Conservation (phyloP, 2,329 filamentous ascomycete species). For the Periconia sp. region DNA sequence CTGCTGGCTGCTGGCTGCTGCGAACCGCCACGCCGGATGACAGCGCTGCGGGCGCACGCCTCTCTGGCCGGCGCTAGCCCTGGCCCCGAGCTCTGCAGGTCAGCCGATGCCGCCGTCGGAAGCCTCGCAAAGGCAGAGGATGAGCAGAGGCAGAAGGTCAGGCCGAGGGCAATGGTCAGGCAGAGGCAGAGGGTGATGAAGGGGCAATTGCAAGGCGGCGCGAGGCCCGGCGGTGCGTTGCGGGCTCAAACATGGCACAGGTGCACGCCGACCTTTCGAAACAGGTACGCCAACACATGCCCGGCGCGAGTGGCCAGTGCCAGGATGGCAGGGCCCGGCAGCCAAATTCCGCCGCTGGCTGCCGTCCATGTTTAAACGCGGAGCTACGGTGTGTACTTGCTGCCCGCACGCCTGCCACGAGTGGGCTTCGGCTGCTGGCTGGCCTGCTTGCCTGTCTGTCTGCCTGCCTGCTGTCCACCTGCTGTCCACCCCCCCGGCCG, state of each 20-base stretch:
- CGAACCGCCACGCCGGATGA: slow-evolving; percentile 39
- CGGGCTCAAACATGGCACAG: slow-evolving; percentile 32
- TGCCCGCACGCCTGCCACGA: slow-evolving; percentile 32
- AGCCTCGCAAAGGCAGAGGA: not conserved
- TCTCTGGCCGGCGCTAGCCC: slow-evolving; percentile 21
- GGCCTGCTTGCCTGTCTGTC: too few relatives aligned
- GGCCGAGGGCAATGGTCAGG: slow-evolving; percentile 7
- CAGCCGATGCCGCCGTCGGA: slow-evolving; percentile 16
- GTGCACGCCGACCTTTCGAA: slow-evolving; percentile 31
- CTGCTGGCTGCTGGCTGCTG: too few relatives aligned
- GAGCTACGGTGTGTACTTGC: slow-evolving; percentile 30
- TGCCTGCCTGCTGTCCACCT: too few relatives aligned
- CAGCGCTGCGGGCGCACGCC: slow-evolving; percentile 34
- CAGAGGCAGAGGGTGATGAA: not conserved
- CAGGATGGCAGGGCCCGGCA: slow-evolving; percentile 31
- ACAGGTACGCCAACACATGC: slow-evolving; percentile 39
- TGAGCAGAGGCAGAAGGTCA: not conserved
- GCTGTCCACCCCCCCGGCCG: too few relatives aligned
- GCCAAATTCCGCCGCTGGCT: slow-evolving; percentile 34
- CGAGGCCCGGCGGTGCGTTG: slow-evolving; percentile 23
- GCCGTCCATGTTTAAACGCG: slow-evolving; percentile 40
- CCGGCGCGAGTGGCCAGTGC: slow-evolving; percentile 14
- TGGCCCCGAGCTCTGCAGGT: slow-evolving; percentile 17
- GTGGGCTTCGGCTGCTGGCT: slow-evolving; percentile 28
- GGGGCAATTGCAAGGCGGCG: slow-evolving; percentile 22